Percentiles rank a stretch among this genome's conserved stretches.
Conservation (phyloP, 129 eudicot genomes). For the Arctium minus region DNA sequence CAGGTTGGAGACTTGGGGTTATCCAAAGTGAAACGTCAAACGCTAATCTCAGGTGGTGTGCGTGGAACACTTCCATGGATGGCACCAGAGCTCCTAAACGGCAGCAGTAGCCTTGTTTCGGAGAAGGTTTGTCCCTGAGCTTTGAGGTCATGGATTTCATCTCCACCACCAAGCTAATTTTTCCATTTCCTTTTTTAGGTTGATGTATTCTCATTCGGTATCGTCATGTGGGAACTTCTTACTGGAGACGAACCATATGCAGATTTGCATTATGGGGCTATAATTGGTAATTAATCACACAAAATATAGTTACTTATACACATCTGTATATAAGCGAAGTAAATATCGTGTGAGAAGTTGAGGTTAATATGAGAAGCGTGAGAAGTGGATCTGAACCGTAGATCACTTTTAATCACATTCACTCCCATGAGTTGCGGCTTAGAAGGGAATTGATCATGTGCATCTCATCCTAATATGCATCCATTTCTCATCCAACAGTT, state of each 20-base stretch:
- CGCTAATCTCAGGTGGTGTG: slow-evolving; percentile 91
- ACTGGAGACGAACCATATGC: slow-evolving; percentile 96
- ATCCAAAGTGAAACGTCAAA: slow-evolving; percentile 93
- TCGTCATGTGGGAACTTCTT: slow-evolving; percentile 88
- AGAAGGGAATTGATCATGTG: too few relatives aligned
- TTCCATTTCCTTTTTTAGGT: slow-evolving; percentile 40
- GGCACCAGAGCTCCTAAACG: slow-evolving; percentile 98
- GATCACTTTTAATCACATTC: too few relatives aligned
- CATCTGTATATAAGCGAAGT: neutral
- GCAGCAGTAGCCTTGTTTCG: slow-evolving; percentile 91
- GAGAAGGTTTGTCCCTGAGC: slow-evolving; percentile 59
- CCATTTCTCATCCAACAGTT: too few relatives aligned
- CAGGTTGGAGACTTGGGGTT: slow-evolving; percentile 98
- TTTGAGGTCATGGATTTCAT: neutral
- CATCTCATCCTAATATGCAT: too few relatives aligned
- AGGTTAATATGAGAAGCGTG: too few relatives aligned
- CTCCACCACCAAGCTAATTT: neutral
- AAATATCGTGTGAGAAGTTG: too few relatives aligned
- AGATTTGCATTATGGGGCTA: slow-evolving; percentile 87
- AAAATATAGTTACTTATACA: neutral
- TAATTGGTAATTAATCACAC: slow-evolving; percentile 58
- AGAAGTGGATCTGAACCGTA: too few relatives aligned
- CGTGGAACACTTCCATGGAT: slow-evolving; percentile 99
- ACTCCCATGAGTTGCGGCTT: too few relatives aligned
- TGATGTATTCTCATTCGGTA: slow-evolving; percentile 94